A percentile compares a stretch with the other conserved stretches of the same genome.
Conservation (phyloP, 2,329 filamentous ascomycete genomes). For the Hymenotorrendiella dingleyae region DNA sequence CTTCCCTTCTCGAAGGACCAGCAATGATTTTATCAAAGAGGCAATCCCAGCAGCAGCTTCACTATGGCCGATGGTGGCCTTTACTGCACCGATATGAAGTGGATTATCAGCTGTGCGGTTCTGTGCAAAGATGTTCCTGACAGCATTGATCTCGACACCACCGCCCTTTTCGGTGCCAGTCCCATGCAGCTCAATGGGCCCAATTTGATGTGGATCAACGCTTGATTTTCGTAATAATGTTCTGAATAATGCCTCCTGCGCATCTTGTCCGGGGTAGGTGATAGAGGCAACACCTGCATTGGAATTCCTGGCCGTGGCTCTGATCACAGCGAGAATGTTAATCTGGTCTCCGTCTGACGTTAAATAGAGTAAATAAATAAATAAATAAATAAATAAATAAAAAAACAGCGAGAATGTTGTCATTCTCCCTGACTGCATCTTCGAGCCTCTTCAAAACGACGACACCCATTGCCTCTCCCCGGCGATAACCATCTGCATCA, state of each 20-base stretch:
- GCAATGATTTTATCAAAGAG: conserved; percentile 24
- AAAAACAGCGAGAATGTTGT: too few species aligned
- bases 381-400: too few species aligned
- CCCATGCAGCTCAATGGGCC: conserved; percentile 81
- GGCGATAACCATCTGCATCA: conserved; percentile 44
- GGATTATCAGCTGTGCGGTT: neutral
- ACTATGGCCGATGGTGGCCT: conserved; percentile 34
- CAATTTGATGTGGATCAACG: conserved; percentile 69
- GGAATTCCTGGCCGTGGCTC: conserved; percentile 70
- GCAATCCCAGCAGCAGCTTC: conserved; percentile 25
- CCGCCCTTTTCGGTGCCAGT: conserved; percentile 81
- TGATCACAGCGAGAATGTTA: conserved; percentile 45
- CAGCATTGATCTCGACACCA: conserved; percentile 34
- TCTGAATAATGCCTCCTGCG: conserved; percentile 46
- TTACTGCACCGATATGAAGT: conserved; percentile 28
- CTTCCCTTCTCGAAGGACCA: conserved; percentile 18
- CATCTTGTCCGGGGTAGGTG: neutral
- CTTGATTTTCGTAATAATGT: conserved; percentile 62
- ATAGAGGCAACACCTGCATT: conserved; percentile 70
- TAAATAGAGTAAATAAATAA: too few species aligned
- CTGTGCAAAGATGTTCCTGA: conserved; percentile 36
- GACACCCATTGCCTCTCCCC: conserved; percentile 39
- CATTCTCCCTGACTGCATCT: conserved; percentile 41
- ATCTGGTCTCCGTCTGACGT: too few species aligned
- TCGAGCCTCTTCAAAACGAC: conserved; percentile 35